Evolutionary conservation across 176 grass and related monocot genomes (phyloP).

Genomic region (Oryza longistaminata): DNA sequence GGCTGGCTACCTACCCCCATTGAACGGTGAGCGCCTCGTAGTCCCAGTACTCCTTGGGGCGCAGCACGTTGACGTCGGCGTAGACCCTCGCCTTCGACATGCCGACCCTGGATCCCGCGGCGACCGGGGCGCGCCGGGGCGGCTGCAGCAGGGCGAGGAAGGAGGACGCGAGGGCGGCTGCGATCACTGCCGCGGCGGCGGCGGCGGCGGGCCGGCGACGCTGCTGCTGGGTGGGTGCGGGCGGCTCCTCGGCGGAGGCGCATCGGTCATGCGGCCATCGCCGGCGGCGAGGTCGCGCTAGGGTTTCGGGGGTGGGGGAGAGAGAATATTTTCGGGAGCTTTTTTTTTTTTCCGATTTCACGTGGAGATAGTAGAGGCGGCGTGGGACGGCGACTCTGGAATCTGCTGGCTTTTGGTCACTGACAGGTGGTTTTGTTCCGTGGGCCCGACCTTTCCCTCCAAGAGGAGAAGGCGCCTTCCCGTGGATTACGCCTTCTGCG

Average conservation of each 20-base stretch:
- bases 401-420: slow-evolving; percentile 25
- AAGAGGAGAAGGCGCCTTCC: neutral
- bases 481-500: neutral
- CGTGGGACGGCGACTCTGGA: slow-evolving; percentile 12
- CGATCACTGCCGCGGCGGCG: slow-evolving; percentile 32
- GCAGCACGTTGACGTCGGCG: slow-evolving; percentile 73
- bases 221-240: neutral
- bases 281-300: slow-evolving; percentile 49
- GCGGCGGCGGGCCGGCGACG: slow-evolving; percentile 22
- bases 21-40: slow-evolving; percentile 82
- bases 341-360: neutral
- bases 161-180: slow-evolving; percentile 51
- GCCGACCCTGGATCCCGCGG: slow-evolving; percentile 21
- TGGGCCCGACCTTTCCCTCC: neutral
- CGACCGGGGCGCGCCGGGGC: slow-evolving; percentile 12
- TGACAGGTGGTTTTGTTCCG: neutral
- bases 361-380: slow-evolving; percentile 10
- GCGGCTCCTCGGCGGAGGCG: slow-evolving; percentile 4
- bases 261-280: slow-evolving; percentile 53
- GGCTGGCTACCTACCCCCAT: slow-evolving; percentile 58
- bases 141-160: slow-evolving; percentile 20
- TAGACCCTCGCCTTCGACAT: slow-evolving; percentile 86
- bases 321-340: slow-evolving; percentile 21
- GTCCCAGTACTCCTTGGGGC: slow-evolving; percentile 96
- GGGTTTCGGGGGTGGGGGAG: slow-evolving; percentile 42